These are phyloP conservation scores for Pneumocystis wakefieldiae DNA, from an alignment of 1,139 yeast genomes.

Conservation along the genomic window DNA sequence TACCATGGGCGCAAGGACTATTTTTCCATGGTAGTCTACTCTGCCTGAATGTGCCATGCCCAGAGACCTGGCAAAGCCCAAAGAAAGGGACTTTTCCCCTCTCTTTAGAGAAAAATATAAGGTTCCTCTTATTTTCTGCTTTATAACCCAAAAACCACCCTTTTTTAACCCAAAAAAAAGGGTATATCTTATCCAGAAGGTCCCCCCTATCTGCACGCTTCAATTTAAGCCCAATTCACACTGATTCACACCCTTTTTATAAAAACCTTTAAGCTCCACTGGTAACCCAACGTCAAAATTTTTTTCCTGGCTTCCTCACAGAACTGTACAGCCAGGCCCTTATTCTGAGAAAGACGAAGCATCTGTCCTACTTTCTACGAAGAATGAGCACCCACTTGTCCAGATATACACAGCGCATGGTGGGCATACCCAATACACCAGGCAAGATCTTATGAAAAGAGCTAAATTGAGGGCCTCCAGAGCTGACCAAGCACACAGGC, in stretches of 20 bases:
- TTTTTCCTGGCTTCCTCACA: neutral
- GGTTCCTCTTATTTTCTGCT: too few species aligned
- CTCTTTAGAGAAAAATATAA: too few species aligned
- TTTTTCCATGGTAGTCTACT: slow-evolving; percentile 43
- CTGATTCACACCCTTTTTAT: neutral
- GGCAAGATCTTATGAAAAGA: neutral
- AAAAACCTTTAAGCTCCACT: neutral
- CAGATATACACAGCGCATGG: slow-evolving; percentile 35
- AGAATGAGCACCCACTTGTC: slow-evolving; percentile 1
- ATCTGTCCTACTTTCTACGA: neutral
- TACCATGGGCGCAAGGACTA: slow-evolving; percentile 83
- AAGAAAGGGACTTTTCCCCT: too few species aligned
- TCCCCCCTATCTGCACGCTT: too few species aligned
- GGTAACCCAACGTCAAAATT: neutral
- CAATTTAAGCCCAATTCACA: neutral
- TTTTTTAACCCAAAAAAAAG: too few species aligned
- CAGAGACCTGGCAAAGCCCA: too few species aligned
- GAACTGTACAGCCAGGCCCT: neutral
- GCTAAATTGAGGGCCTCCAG: neutral
- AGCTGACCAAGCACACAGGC: slow-evolving; percentile 29
- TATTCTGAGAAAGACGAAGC: neutral
- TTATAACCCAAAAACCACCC: too few species aligned
- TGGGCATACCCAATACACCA: slow-evolving; percentile 70
- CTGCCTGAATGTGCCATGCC: slow-evolving; percentile 22
- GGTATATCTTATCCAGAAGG: too few species aligned